Conservation (phyloP, 306 rosid species). For the Parietaria judaica region DNA sequence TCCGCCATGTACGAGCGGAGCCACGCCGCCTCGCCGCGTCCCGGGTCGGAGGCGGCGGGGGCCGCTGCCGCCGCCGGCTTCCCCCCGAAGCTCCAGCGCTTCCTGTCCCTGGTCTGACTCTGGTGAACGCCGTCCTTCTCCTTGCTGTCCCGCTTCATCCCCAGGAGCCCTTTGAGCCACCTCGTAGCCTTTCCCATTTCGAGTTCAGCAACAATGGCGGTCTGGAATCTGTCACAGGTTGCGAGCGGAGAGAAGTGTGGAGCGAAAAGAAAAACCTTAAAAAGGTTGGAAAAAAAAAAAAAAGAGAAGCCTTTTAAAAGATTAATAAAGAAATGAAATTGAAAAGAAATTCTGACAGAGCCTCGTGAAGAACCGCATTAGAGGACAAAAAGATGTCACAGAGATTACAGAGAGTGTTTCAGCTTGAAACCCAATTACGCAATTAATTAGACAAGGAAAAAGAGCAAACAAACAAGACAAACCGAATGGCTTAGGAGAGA, state of each 20-base stretch:
- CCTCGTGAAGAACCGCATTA: constrained; percentile 97
- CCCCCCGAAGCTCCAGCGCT: constrained; percentile 75
- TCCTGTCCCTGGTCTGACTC: constrained; percentile 54
- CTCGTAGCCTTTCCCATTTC: constrained; percentile 59
- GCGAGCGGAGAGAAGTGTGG: constrained; percentile 50
- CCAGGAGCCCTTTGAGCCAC: constrained; percentile 77
- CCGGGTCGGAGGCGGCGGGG: constrained; percentile 3
- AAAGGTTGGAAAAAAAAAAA: neutral
- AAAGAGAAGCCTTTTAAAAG: no score
- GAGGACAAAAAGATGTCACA: constrained; percentile 85
- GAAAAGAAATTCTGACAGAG: constrained; percentile 68
- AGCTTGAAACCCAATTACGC: constrained; percentile 14
- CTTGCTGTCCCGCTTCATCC: constrained; percentile 65
- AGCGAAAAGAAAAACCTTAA: constrained; percentile 37
- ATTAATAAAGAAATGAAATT: neutral
- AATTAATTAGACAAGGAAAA: constrained; percentile 2
- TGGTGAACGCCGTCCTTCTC: constrained; percentile 12
- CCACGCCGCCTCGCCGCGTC: constrained; percentile 38
- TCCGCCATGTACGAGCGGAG: constrained; percentile 58
- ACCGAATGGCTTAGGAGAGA: neutral
- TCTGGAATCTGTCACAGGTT: constrained; percentile 46
- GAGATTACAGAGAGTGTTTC: constrained; percentile 38
- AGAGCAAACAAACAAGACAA: constrained; percentile 38
- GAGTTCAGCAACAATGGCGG: constrained; percentile 24
- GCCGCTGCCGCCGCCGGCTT: constrained; percentile 41